phyloP scores from a whole-genome alignment of 257 asterid genomes.

The Penstemon newberryi region DNA sequence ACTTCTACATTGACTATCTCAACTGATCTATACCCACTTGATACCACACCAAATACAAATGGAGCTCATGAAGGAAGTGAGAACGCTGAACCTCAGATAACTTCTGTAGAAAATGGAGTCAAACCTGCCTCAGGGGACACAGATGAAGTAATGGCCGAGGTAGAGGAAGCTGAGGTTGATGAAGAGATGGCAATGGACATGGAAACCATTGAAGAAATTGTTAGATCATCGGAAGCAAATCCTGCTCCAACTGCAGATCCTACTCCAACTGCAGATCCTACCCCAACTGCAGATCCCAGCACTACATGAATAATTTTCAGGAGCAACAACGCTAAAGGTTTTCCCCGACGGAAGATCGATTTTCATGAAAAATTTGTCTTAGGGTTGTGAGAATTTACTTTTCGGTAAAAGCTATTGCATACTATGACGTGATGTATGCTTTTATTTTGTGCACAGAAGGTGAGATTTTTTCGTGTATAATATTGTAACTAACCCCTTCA shows the following conservation, averaged over 20 bases:
- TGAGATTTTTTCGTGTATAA: too few relatives aligned
- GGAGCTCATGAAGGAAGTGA: constrained; percentile 43
- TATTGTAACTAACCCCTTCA: too few relatives aligned
- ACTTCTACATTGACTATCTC: constrained; percentile 63
- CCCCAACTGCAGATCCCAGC: too few relatives aligned
- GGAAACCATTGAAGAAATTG: constrained; percentile 63
- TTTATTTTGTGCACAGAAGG: too few relatives aligned
- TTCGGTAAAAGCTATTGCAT: neutral
- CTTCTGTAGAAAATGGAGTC: constrained; percentile 52
- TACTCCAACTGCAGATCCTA: too few relatives aligned
- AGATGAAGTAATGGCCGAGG: constrained; percentile 87
- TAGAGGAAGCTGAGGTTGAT: constrained; percentile 55
- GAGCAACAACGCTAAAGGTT: too few relatives aligned
- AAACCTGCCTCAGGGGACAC: constrained; percentile 47
- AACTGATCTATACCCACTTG: constrained; percentile 39
- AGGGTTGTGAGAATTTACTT: neutral
- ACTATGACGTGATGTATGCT: too few relatives aligned
- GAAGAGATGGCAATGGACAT: constrained; percentile 64
- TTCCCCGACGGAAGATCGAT: neutral
- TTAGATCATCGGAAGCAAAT: constrained; percentile 56
- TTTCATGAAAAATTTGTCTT: constrained; percentile 1
- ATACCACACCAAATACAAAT: constrained; percentile 39
- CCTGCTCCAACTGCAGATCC: constrained; percentile 43
- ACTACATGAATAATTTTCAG: too few relatives aligned
- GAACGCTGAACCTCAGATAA: constrained; percentile 28